Evolutionary conservation across 129 eudicot species (phyloP), one percentile per base, ranked within the genome.

Genomic region (Flaveria sonorensis): DNA sequence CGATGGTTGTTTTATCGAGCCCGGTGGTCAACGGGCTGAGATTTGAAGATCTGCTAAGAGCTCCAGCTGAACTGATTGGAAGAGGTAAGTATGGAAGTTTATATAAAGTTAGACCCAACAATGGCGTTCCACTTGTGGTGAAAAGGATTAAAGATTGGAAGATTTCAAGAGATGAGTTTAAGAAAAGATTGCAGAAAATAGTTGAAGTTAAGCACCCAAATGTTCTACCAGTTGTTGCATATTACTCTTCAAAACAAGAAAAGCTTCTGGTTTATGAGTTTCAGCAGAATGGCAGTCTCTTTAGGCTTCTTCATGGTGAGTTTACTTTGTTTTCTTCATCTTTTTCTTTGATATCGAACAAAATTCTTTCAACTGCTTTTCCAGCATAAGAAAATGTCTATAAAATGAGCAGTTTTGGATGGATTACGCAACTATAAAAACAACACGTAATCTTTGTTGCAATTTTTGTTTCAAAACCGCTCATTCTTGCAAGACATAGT

Each of bases 21-120:
- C 97, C 89, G 19, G 71, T 84, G 53, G 87, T 69, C 1, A 81
- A 81, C 26, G 94, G 85, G 83, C 70, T 91, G 62, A 85, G 51
- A 19, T 91, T 91, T 10, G 88, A 91, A 85, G 97, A 91, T 60
- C 62, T 91, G 83, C 82, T 88, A 40, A 64, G 77, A 42, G 87
- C 97, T 26, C 97, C 97, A 14, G 97, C 94, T 15, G 94, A 91
- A 51, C 48, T 91, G 87, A 72, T 91, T 4, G 84, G 89, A 18
- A 83, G 93, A 70, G 94, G 94, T 18, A 86, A 86, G 59, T 84
- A 85, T 55, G 97, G 97, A 39, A 91, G 90, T 70, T 77, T 85
- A 28, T 91, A 91, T 70, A 86, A 85, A 81, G 97, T 91, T 15
- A 85, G 63, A 19, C 79, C 85, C 12, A 66, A 76, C 2, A 79